Evolutionary conservation across 805 yeast species (phyloP).

Genomic region (Cyberlindnera euphorbiiphila): DNA sequence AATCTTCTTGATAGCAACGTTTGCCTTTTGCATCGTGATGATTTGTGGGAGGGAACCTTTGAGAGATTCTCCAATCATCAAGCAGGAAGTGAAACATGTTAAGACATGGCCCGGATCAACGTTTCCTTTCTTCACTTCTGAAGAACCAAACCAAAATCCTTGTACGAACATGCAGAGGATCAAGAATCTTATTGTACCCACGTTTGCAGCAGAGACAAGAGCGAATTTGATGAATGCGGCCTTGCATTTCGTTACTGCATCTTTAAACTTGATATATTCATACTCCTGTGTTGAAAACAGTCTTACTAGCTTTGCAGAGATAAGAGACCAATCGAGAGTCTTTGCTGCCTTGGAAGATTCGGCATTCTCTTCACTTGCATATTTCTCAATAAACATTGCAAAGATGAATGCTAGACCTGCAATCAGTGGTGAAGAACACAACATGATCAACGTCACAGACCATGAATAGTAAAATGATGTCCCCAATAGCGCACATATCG

Average conservation of each 20-base stretch:
- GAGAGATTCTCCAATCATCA: conserved; percentile 63
- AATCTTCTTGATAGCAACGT: conserved; percentile 58
- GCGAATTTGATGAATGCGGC: conserved; percentile 40
- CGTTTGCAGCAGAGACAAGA: conserved; percentile 50
- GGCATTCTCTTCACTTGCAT: conserved; percentile 54
- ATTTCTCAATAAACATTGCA: conserved; percentile 47
- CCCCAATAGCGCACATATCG: conserved; percentile 50
- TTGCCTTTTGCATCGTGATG: conserved; percentile 64
- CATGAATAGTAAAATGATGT: conserved; percentile 78
- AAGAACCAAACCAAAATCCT: conserved; percentile 88
- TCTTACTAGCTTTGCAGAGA: conserved; percentile 57
- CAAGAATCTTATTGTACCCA: conserved; percentile 52
- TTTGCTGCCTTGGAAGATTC: conserved; percentile 54
- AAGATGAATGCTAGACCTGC: conserved; percentile 43
- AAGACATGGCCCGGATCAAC: conserved; percentile 61
- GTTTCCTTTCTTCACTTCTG: conserved; percentile 50
- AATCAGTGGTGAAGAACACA: conserved; percentile 72
- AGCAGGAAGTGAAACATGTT: conserved; percentile 80
- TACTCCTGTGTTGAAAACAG: conserved; percentile 49
- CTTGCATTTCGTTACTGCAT: conserved; percentile 30
- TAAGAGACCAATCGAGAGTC: conserved; percentile 65
- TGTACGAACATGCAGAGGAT: conserved; percentile 78
- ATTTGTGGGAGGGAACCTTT: conserved; percentile 53
- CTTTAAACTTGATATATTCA: conserved; percentile 46
- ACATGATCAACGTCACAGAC: conserved; percentile 75